Evolutionary conservation across 345 rosid species (phyloP).

Genomic region (Euphorbia tirucalli): DNA sequence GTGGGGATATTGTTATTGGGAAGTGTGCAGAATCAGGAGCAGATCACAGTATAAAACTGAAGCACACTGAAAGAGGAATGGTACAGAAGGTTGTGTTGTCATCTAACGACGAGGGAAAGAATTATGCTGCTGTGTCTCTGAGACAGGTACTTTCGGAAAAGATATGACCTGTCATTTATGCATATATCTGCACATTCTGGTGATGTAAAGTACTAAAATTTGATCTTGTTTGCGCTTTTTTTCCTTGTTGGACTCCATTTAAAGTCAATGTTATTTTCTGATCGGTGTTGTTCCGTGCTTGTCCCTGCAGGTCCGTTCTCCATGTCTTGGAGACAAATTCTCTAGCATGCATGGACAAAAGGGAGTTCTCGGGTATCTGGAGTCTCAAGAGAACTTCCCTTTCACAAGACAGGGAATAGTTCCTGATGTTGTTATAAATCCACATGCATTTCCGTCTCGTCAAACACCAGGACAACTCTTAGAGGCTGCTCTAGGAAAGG

Average conservation of each 20-base stretch:
- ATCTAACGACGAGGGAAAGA: conserved; percentile 93
- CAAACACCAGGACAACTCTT: conserved; percentile 94
- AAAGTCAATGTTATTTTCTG: neutral
- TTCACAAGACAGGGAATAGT: conserved; percentile 90
- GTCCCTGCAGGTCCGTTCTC: conserved; percentile 64
- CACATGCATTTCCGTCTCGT: conserved; percentile 89
- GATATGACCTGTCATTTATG: neutral
- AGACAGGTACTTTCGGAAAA: conserved; percentile 54
- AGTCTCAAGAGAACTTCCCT: conserved; percentile 87
- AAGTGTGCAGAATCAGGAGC: conserved; percentile 75
- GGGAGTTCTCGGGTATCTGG: conserved; percentile 88
- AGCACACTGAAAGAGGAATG: conserved; percentile 88
- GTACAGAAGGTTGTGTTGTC: conserved; percentile 88
- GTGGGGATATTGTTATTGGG: conserved; percentile 88
- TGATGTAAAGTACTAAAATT: neutral
- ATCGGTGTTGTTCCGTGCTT: neutral
- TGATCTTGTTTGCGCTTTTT: neutral
- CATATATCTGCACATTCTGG: neutral
- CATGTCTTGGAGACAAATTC: conserved; percentile 90
- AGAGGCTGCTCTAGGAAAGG: conserved; percentile 92
- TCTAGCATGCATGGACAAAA: conserved; percentile 99
- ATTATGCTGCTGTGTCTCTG: conserved; percentile 77
- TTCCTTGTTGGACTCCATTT: neutral
- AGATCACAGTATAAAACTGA: conserved; percentile 77
- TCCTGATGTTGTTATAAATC: conserved; percentile 87